A percentile compares a stretch with the other conserved stretches of the same genome.
phyloP scores from a whole-genome alignment of 306 rosid genomes.

The Astragalus glycyphyllos region DNA sequence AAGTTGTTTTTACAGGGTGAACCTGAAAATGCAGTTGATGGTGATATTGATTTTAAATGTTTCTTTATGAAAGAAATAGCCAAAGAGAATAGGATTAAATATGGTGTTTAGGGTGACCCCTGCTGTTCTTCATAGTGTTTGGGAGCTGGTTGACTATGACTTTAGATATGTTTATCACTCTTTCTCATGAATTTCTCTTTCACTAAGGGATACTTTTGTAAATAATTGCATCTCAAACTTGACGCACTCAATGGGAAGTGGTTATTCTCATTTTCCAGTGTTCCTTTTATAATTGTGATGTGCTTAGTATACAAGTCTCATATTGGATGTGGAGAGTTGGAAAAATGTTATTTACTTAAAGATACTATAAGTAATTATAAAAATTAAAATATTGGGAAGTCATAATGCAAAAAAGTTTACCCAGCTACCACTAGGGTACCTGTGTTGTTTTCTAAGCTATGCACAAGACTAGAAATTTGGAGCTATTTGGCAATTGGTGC shows the following conservation, averaged over 20 bases:
- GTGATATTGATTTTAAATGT: constrained; percentile 4
- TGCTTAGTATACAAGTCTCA: background rate
- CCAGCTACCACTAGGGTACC: too few species aligned
- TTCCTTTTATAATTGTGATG: background rate
- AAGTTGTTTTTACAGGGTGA: constrained; percentile 43
- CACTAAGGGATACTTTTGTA: constrained; percentile 38
- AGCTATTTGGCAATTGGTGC: too few species aligned
- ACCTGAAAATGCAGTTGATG: constrained; percentile 42
- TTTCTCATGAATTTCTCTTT: constrained; percentile 23
- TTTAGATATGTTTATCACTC: background rate
- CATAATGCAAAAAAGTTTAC: too few species aligned
- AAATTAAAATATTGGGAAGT: too few species aligned
- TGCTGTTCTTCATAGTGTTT: background rate
- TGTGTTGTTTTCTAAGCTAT: too few species aligned
- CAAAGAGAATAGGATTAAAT: constrained; percentile 7
- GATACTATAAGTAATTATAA: too few species aligned
- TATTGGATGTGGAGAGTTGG: too few species aligned
- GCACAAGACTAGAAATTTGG: too few species aligned
- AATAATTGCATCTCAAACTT: constrained; percentile 17
- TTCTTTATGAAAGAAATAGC: constrained; percentile 11
- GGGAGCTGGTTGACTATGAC: constrained; percentile 27
- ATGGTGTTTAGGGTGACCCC: constrained; percentile 24
- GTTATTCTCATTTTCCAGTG: background rate
- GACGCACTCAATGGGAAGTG: constrained; percentile 14
- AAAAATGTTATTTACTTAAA: too few species aligned